Percentiles rank a stretch among this genome's conserved stretches.
phyloP scores from a whole-genome alignment of 208 protist species.

The Acanthamoeba divionensis region DNA sequence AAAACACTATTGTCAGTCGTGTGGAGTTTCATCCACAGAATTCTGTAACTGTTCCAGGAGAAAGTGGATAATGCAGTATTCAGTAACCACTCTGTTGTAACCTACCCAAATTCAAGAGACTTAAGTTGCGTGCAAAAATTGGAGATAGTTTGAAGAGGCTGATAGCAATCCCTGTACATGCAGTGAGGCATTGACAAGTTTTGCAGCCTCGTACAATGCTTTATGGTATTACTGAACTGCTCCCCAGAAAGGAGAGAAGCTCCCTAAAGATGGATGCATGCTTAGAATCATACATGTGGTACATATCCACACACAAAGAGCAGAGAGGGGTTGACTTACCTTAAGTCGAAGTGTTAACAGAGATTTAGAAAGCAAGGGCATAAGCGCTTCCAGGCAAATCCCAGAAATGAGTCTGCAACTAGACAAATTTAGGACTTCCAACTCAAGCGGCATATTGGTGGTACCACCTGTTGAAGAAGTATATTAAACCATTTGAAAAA shows the following conservation, averaged over 20 bases:
- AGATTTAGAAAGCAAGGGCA: not conserved
- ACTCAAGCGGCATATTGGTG: not conserved
- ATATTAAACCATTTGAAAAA: no score
- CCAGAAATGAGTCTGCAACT: not conserved
- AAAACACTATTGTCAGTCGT: no score
- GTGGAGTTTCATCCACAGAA: no score
- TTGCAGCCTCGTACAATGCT: not conserved
- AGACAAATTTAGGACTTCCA: not conserved
- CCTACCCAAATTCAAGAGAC: constrained; percentile 41
- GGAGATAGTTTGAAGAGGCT: not conserved
- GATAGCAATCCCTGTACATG: constrained; percentile 9
- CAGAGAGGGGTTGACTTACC: not conserved
- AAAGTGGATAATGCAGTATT: no score
- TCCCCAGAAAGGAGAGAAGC: not conserved
- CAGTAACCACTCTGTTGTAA: no score
- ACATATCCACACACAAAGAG: not conserved
- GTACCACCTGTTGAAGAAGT: not conserved
- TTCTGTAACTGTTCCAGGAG: not conserved
- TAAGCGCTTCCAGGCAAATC: not conserved
- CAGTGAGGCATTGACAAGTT: constrained; percentile 36
- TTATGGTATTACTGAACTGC: not conserved
- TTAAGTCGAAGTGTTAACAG: constrained; percentile 3
- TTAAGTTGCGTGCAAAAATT: not conserved
- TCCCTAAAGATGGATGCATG: not conserved
- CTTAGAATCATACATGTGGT: no score